Evolutionary conservation across 192 early-diverging fungal species (phyloP), one percentile per base, ranked within the genome.

Genomic region (Umbelopsis sp.): DNA sequence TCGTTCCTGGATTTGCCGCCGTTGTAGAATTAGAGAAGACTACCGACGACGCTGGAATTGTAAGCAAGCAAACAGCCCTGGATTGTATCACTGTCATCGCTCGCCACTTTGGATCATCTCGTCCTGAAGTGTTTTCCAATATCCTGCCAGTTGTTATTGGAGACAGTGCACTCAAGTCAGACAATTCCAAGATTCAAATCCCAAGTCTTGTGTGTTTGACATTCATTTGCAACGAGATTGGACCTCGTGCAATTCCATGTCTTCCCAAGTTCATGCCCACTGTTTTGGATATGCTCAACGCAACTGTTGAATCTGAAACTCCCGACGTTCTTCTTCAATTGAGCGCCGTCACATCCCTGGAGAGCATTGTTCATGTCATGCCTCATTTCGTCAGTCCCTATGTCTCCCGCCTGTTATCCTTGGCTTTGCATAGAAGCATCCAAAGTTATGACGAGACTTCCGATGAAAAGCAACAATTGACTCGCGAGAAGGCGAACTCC

Each of bases 201-300:
- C 81, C 81, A 0, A 84, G 82, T 76, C 55, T 93, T 55, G 87
- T 86, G 25, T 86, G 85, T 70, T 64, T 93, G 13, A 82, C 88
- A 7, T 76, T 88, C 23, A 76, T 87, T 55, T 80, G 87, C 76
- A 81, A 82, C 58, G 88, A 90, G 68, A 84, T 97, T 23, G 94
- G 93, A 23, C 74, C 93, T 49, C 89, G 93, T 37, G 81, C 90
- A 18, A 85, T 96, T 16, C 91, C 95, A 7, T 84, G 78, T 72
- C 75, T 98, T 67, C 92, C 93, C 66, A 90, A 92, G 79, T 92
- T 94, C 53, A 89, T 98, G 85, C 94, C 92, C 33, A 66, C 82
- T 22, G 84, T 94, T 18, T 81, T 96, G 47, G 82, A 88, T 41
- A 83, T 85, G 50, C 70, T 90, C 52, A 71, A 71, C 11, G 69